A percentile compares a stretch with the other conserved stretches of the same genome.
These are phyloP conservation scores for Yamadazyma tumulicola DNA, from an alignment of 805 yeast genomes.

Conservation along the genomic window DNA sequence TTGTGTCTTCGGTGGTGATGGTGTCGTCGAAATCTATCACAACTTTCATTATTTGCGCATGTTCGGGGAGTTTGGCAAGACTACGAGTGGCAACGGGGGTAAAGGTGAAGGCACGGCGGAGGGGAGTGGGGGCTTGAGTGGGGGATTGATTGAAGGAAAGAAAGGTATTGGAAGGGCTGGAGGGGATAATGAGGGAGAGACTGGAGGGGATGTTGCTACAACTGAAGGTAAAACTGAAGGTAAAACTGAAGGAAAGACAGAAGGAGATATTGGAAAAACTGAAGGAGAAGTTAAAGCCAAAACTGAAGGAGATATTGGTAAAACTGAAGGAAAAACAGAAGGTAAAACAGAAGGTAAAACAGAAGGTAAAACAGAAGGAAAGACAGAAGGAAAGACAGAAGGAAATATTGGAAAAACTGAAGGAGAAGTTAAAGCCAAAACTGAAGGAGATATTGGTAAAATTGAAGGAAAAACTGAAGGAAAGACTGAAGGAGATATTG, in stretches of 20 bases:
- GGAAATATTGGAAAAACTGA: constrained; percentile 7
- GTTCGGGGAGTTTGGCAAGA: constrained; percentile 11
- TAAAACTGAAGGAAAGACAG: constrained; percentile 6
- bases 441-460: constrained; percentile 1
- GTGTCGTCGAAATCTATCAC: constrained; percentile 70
- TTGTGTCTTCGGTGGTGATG: constrained; percentile 53
- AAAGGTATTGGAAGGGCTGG: too few relatives aligned
- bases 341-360: constrained; percentile 7
- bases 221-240: constrained; percentile 7
- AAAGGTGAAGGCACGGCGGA: neutral
- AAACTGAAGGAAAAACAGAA: constrained; percentile 9
- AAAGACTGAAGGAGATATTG: constrained; percentile 4
- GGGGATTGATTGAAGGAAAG: too few relatives aligned
- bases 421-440: constrained; percentile 4
- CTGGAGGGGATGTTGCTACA: neutral
- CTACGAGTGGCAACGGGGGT: neutral
- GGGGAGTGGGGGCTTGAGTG: too few relatives aligned
- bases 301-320: neutral
- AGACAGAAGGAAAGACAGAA: constrained; percentile 11
- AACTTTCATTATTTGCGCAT: constrained; percentile 15
- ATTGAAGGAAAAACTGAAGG: constrained; percentile 1
- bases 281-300: constrained; percentile 1
- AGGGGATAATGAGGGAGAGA: neutral
- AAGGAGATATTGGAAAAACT: constrained; percentile 2
- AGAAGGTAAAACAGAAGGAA: constrained; percentile 5